Conservation (phyloP, 208 protist species). For the Acanthamoeba triangularis region DNA sequence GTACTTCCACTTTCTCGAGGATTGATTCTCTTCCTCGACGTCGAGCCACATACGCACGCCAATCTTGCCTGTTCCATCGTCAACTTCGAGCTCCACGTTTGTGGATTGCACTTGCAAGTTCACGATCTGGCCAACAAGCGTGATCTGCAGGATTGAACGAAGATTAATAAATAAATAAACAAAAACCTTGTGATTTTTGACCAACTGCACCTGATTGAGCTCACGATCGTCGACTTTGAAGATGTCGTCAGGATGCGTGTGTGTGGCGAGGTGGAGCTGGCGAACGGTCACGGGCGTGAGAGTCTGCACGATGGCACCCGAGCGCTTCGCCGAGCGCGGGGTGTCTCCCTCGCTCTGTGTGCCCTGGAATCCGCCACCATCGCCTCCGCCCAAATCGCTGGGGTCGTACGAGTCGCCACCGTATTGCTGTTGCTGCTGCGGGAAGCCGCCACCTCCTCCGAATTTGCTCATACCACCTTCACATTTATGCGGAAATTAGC, state of each 20-base stretch:
- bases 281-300: conserved; percentile 60
- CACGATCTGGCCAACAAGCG: conserved; percentile 67
- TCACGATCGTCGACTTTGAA: conserved; percentile 49
- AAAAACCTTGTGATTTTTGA: background rate
- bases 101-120: conserved; percentile 36
- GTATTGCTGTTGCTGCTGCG: background rate
- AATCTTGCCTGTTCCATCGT: conserved; percentile 56
- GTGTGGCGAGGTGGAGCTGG: conserved; percentile 5
- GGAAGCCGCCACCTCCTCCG: background rate
- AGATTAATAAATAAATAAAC: background rate
- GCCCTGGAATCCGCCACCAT: conserved; percentile 13
- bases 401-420: background rate
- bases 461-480: background rate
- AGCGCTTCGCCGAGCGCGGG: background rate
- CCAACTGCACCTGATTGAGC: conserved; percentile 37
- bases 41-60: conserved; percentile 55
- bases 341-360: background rate
- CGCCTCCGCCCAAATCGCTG: background rate
- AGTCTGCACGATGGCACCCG: conserved; percentile 24
- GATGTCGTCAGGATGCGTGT: conserved; percentile 29
- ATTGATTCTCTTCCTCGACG: conserved; percentile 6
- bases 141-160: background rate
- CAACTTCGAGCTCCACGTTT: conserved; percentile 57
- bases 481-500: background rate
- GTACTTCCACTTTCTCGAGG: background rate